A percentile compares a stretch with the other conserved stretches of the same genome.
Conservation (phyloP, 2,329 filamentous ascomycete species). For the Epichloe gansuensis region DNA sequence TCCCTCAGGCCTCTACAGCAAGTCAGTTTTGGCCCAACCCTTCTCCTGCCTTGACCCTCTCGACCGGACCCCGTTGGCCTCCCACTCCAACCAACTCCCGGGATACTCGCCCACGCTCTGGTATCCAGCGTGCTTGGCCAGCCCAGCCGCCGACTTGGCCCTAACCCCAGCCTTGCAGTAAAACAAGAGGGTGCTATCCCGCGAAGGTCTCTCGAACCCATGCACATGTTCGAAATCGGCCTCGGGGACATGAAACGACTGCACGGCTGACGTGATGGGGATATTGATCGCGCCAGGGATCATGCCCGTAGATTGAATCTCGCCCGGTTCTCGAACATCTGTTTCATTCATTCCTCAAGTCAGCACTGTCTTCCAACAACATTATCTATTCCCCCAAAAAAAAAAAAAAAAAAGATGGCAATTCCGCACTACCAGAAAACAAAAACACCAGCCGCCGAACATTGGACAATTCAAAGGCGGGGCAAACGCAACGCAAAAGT, state of each 20-base stretch:
- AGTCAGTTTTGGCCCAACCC: not conserved
- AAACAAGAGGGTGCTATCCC: slow-evolving; percentile 56
- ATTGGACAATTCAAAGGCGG: too few species aligned
- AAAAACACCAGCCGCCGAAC: not conserved
- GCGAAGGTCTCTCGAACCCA: slow-evolving; percentile 57
- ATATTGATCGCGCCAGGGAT: slow-evolving; percentile 80
- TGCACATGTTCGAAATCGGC: slow-evolving; percentile 77
- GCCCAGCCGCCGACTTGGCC: slow-evolving; percentile 60
- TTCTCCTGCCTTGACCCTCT: slow-evolving; percentile 13
- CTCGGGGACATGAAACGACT: slow-evolving; percentile 62
- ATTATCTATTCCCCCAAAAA: not conserved
- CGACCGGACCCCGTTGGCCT: slow-evolving; percentile 47
- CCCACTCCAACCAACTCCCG: slow-evolving; percentile 78
- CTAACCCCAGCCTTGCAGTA: slow-evolving; percentile 91
- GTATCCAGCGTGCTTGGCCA: slow-evolving; percentile 72
- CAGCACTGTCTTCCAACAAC: not conserved
- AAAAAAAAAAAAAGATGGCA: not conserved
- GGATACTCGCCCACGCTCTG: slow-evolving; percentile 56
- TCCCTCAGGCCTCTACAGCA: not conserved
- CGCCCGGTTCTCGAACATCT: slow-evolving; percentile 63
- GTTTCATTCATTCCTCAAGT: not conserved
- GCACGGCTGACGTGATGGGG: slow-evolving; percentile 63
- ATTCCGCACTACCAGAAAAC: not conserved
- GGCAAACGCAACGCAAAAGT: too few species aligned
- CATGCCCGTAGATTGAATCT: slow-evolving; percentile 49